Evolutionary conservation across 371 early-diverging fungal species (phyloP).

Genomic region (Entomophthora muscae): DNA sequence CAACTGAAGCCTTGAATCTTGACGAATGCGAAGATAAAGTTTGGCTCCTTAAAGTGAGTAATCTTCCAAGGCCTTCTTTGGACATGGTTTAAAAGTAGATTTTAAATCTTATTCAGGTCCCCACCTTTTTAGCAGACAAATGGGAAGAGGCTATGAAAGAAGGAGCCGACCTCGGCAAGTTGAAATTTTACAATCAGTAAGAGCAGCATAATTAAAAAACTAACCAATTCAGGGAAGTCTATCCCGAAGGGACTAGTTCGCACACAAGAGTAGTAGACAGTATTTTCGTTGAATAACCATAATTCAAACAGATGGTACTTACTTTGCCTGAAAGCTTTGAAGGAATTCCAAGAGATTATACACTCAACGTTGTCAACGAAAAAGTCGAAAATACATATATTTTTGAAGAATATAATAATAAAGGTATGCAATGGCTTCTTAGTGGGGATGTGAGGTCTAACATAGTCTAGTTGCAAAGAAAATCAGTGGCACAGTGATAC

Average conservation of each 20-base stretch:
- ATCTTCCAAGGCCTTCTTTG: too few species aligned
- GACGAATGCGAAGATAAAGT: neutral
- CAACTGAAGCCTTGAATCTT: neutral
- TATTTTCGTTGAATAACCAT: neutral
- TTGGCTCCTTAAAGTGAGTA: neutral
- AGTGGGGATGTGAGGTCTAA: neutral
- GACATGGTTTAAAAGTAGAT: neutral
- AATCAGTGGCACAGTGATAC: neutral
- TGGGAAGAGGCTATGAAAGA: neutral
- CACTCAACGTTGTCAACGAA: neutral
- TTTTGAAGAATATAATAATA: neutral
- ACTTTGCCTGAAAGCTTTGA: neutral
- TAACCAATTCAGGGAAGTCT: neutral
- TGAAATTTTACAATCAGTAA: neutral
- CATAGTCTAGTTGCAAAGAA: neutral
- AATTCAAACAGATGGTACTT: neutral
- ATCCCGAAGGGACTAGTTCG: neutral
- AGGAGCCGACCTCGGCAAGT: neutral
- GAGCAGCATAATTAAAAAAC: neutral
- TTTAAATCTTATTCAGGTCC: neutral
- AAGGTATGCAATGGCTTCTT: neutral
- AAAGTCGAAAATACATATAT: neutral
- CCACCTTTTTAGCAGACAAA: neutral
- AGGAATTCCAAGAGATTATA: constrained; percentile 1
- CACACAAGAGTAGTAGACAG: neutral